Percentiles rank a stretch among this genome's conserved stretches.
Conservation (phyloP, 179 eudicot genomes). For the Monotropa hypopitys region DNA sequence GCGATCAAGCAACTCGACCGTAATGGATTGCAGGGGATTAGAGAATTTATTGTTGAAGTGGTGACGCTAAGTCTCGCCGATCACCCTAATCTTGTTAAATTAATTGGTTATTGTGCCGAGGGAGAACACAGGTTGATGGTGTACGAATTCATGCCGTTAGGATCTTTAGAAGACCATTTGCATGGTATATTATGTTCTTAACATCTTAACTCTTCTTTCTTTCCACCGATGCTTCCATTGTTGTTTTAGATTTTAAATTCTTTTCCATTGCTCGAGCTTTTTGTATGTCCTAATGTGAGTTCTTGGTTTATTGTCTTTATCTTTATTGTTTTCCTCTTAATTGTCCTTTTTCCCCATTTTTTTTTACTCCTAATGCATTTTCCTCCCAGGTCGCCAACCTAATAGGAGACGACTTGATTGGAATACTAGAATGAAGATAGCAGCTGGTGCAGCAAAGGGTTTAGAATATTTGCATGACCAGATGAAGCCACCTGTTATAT, state of each 20-base stretch:
- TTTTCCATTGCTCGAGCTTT: not conserved
- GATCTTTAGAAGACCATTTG: conserved; percentile 57
- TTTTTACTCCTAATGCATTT: not conserved
- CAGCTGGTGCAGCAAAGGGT: conserved; percentile 96
- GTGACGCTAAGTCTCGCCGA: conserved; percentile 42
- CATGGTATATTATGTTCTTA: conserved; percentile 25
- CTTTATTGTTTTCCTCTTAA: not conserved
- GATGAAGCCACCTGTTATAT: conserved; percentile 90
- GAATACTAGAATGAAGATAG: conserved; percentile 94
- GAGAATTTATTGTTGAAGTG: conserved; percentile 57
- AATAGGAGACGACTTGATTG: conserved; percentile 54
- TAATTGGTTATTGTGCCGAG: conserved; percentile 50
- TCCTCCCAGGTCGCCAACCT: conserved; percentile 23
- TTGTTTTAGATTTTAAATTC: not conserved
- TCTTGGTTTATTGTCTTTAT: not conserved
- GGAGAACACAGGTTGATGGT: conserved; percentile 47
- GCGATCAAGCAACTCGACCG: conserved; percentile 65
- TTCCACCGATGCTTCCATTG: not conserved
- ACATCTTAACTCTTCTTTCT: not conserved
- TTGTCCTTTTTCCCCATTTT: not conserved
- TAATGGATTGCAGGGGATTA: conserved; percentile 51
- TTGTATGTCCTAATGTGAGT: not conserved
- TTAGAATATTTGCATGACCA: conserved; percentile 86
- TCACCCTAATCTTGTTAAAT: conserved; percentile 57
- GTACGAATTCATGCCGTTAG: conserved; percentile 61